Evolutionary conservation across 169 alveolate species (phyloP).

Genomic region (Plasmodium malariae): DNA sequence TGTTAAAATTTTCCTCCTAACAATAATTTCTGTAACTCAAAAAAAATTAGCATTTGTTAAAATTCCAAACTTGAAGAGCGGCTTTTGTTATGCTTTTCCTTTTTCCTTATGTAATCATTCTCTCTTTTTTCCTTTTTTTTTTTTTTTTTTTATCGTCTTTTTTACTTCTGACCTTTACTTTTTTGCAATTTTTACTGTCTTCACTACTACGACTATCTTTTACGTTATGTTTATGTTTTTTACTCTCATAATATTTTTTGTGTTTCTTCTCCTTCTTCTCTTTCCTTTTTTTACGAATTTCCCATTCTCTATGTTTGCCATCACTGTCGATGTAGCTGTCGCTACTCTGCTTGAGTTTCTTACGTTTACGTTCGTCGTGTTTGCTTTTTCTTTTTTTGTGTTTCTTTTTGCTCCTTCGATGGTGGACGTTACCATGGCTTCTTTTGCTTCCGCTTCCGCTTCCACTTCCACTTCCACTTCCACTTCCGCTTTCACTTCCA

Average conservation of each 20-base stretch:
- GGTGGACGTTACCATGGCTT: neutral
- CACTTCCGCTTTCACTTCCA: neutral
- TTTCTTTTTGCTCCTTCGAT: neutral
- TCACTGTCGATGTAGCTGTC: neutral
- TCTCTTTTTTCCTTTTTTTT: neutral
- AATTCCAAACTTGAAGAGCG: neutral
- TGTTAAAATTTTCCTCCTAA: too few relatives aligned
- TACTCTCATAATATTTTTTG: neutral
- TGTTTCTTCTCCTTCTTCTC: constrained; percentile 1
- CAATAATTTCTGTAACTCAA: too few relatives aligned
- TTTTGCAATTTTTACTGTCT: neutral
- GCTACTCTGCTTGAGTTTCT: neutral
- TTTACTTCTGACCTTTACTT: neutral
- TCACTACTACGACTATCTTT: neutral
- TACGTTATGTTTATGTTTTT: neutral
- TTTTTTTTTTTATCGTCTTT: neutral
- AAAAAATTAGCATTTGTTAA: too few relatives aligned
- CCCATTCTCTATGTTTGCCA: neutral
- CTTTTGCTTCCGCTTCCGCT: constrained; percentile 3
- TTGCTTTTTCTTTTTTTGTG: constrained; percentile 1
- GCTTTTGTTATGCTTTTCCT: neutral
- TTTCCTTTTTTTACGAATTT: neutral
- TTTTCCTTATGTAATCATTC: neutral
- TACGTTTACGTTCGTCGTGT: neutral
- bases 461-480: constrained; percentile 11